phyloP scores from a whole-genome alignment of 1,284 basidiomycete species.

The Apiotrichum sp. region DNA sequence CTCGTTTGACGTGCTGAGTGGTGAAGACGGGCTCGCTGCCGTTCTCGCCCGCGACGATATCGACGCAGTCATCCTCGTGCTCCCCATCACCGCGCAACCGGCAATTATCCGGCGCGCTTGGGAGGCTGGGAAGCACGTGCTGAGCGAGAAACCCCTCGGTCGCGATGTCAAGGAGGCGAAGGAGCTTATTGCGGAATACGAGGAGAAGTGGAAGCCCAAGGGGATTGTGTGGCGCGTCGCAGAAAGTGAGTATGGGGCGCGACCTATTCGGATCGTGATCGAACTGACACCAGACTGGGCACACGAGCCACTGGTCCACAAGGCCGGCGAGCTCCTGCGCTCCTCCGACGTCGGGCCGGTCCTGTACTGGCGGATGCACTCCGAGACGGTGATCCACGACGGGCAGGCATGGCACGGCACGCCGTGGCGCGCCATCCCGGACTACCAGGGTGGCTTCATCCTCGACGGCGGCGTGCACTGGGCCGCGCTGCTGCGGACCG shows the following conservation, averaged over 20 bases:
- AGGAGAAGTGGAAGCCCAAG: slow-evolving; percentile 58
- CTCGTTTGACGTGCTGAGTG: slow-evolving; percentile 39
- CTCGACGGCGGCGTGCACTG: slow-evolving; percentile 46
- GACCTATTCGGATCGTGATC: not conserved
- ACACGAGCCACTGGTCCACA: slow-evolving; percentile 57
- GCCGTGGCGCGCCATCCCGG: slow-evolving; percentile 70
- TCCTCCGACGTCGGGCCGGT: slow-evolving; percentile 54
- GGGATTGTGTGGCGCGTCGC: slow-evolving; percentile 75
- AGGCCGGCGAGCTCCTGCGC: slow-evolving; percentile 55
- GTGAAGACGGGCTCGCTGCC: slow-evolving; percentile 56
- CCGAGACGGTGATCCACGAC: slow-evolving; percentile 56
- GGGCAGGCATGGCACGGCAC: slow-evolving; percentile 71
- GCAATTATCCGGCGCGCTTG: slow-evolving; percentile 55
- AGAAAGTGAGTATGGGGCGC: slow-evolving; percentile 53
- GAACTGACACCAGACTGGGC: slow-evolving; percentile 53
- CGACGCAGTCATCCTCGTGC: slow-evolving; percentile 62
- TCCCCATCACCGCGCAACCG: slow-evolving; percentile 72
- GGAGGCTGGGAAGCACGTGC: slow-evolving; percentile 70
- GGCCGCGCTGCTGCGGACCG: slow-evolving; percentile 33
- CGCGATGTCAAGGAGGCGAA: slow-evolving; percentile 60
- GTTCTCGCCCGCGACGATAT: slow-evolving; percentile 64
- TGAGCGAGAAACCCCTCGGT: slow-evolving; percentile 74
- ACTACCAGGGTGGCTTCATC: slow-evolving; percentile 60
- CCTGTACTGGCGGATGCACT: slow-evolving; percentile 46
- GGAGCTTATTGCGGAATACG: slow-evolving; percentile 61